Percentiles rank a stretch among this genome's conserved stretches.
Conservation (phyloP, 148 eudicot species). For the Rhododendron henanense region DNA sequence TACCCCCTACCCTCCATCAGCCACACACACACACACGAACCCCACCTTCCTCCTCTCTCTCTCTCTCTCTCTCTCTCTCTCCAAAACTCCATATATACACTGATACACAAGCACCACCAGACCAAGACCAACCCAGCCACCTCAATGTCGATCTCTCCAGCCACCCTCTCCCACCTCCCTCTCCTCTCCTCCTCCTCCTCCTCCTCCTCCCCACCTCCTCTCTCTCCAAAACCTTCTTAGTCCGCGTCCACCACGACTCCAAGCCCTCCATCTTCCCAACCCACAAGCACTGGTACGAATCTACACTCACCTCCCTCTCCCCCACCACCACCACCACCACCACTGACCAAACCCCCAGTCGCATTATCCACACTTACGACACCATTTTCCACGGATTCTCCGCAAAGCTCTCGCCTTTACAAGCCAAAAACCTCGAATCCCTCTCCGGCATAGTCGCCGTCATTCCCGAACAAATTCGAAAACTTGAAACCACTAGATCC, state of each 20-base stretch:
- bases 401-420: constrained; percentile 42
- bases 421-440: constrained; percentile 44
- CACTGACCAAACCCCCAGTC: neutral
- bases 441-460: constrained; percentile 44
- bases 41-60: neutral
- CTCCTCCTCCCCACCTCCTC: neutral
- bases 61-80: neutral
- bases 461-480: constrained; percentile 71
- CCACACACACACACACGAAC: neutral
- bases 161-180: neutral
- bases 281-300: constrained; percentile 78
- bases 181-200: neutral
- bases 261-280: constrained; percentile 80
- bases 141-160: constrained; percentile 15
- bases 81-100: neutral
- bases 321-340: neutral
- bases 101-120: neutral
- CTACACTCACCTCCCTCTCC: constrained; percentile 48
- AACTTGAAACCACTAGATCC: constrained; percentile 71
- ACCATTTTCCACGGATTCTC: constrained; percentile 92
- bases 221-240: constrained; percentile 49
- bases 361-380: constrained; percentile 57
- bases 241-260: constrained; percentile 53
- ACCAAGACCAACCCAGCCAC: neutral
- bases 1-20: neutral